Evolutionary conservation across 345 rosid genomes (phyloP).

Genomic region (Eucalyptus pauciflora): DNA sequence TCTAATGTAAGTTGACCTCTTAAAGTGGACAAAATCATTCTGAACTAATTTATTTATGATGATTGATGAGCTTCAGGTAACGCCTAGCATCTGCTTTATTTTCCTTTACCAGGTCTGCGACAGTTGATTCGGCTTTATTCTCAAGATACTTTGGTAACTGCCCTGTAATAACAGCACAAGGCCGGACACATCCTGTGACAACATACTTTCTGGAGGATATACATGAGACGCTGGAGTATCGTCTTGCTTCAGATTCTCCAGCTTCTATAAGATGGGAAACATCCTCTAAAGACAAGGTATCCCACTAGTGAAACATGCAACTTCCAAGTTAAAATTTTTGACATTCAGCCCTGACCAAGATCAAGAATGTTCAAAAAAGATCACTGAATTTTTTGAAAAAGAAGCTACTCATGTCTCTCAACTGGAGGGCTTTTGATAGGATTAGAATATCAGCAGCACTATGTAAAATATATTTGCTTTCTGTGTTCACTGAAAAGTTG

Average conservation of each 20-base stretch:
- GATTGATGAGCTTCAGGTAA: not conserved
- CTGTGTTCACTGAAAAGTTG: not conserved
- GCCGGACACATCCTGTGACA: conserved; percentile 82
- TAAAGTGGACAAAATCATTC: not conserved
- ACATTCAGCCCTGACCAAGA: not conserved
- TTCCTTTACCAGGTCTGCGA: conserved; percentile 67
- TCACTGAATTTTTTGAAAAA: not conserved
- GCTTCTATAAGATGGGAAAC: conserved; percentile 54
- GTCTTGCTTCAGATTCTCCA: conserved; percentile 76
- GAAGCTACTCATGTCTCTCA: not conserved
- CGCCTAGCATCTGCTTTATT: not conserved
- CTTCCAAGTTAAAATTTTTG: not conserved
- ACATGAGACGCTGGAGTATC: conserved; percentile 60
- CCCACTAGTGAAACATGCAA: not conserved
- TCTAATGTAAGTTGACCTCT: conserved; percentile 52
- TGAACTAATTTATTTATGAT: not conserved
- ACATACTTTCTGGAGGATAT: conserved; percentile 76
- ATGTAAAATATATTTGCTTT: not conserved
- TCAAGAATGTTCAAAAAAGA: not conserved
- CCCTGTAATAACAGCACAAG: conserved; percentile 83
- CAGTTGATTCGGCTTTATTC: conserved; percentile 79
- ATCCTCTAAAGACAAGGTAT: conserved; percentile 45
- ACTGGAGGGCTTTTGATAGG: not conserved
- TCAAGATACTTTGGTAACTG: conserved; percentile 82
- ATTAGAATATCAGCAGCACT: not conserved